These are phyloP conservation scores for Syncephalastrum sp. DNA, from an alignment of 371 early-diverging fungal genomes.

Conservation along the genomic window DNA sequence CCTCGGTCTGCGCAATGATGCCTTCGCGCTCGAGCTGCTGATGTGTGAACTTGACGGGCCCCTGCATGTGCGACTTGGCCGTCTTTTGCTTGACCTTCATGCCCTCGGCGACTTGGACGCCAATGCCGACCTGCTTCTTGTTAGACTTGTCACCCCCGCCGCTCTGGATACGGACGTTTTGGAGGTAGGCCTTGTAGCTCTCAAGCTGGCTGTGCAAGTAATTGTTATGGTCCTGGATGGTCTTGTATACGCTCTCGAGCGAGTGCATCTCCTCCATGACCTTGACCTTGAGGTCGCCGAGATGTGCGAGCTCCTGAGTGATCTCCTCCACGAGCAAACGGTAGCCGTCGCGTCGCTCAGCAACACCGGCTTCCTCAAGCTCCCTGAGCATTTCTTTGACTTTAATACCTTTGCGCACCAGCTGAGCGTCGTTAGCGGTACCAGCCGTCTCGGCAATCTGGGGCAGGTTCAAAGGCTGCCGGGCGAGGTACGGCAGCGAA, in stretches of 20 bases:
- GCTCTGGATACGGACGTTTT: constrained; percentile 85
- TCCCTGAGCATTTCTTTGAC: constrained; percentile 88
- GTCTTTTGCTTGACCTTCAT: constrained; percentile 23
- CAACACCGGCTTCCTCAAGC: constrained; percentile 68
- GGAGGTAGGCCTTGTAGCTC: constrained; percentile 88
- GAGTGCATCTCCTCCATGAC: constrained; percentile 74
- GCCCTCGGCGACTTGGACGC: constrained; percentile 42
- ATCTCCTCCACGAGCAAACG: constrained; percentile 83
- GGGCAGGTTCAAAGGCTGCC: constrained; percentile 53
- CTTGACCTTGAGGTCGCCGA: constrained; percentile 83
- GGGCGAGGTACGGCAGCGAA: constrained; percentile 60
- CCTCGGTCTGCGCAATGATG: constrained; percentile 84
- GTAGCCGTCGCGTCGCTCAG: constrained; percentile 70
- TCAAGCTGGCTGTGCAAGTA: constrained; percentile 85
- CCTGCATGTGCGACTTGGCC: constrained; percentile 47
- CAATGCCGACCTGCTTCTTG: constrained; percentile 47
- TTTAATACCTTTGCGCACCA: constrained; percentile 91
- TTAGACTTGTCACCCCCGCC: constrained; percentile 40
- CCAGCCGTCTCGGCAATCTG: constrained; percentile 85
- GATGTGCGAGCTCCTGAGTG: constrained; percentile 76
- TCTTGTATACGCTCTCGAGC: constrained; percentile 82
- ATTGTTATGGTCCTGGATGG: constrained; percentile 91
- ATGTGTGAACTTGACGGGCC: constrained; percentile 78
- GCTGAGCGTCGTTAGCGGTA: constrained; percentile 69
- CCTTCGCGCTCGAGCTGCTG: constrained; percentile 86